Evolutionary conservation across 148 eudicot genomes (phyloP), one percentile per base, ranked within the genome.

Genomic region (Tetragonia tetragonoides): DNA sequence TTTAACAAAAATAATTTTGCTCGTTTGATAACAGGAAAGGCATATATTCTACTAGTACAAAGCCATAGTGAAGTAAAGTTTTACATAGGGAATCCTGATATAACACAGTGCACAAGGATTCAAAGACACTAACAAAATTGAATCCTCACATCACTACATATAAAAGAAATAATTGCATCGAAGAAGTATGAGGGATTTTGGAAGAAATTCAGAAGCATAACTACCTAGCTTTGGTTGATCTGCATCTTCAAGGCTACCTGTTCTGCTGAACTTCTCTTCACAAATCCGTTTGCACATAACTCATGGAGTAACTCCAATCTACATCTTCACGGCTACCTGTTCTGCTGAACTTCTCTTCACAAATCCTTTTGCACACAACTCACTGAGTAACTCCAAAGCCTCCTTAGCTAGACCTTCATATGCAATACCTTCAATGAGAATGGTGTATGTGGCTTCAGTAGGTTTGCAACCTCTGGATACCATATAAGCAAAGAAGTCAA

Each of bases 391-490:
- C 79, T 85, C 88, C 79, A 77, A 75, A 63, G 91, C 93, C 81
- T 88, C 89, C 68, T 79, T 79, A 3, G 86, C 79, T 8, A 88
- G 75, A 18, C 93, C 93, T 85, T 90, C 89, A 28, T 81, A 76
- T 73, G 89, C 88, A 80, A 90, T 80, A 40, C 93, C 93, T 70
- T 83, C 85, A 16, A 90, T 65, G 17, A 90, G 87, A 74, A 85
- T 86, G 21, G 83, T 90, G 69, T 85, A 90, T 0, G 91, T 90
- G 56, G 85, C 66, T 82, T 85, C 93, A 17, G 84, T 83, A n/a
- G 93, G 91, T 72, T 82, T 86, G 75, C 88, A 88, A 21, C 88
- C 89, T 69, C 78, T 86, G 10, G 89, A 87, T 17, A 90, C 85
- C 93, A 88, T 90, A 71, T 82, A 67, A 70, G 78, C 81, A 78